Conservation (phyloP, 1,139 yeast species). For the Magnusiomyces suaveolens region DNA sequence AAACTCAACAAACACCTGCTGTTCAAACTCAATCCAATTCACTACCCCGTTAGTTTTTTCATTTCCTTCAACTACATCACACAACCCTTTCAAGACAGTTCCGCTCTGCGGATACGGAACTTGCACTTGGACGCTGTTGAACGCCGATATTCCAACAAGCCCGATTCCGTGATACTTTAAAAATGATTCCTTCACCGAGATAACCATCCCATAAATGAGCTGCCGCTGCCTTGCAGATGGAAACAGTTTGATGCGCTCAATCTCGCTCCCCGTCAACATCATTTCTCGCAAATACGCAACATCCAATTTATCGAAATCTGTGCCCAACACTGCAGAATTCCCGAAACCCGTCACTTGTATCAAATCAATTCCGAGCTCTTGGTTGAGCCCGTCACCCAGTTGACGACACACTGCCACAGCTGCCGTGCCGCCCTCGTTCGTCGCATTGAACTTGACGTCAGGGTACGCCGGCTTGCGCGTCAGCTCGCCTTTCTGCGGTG, state of each 20-base stretch:
- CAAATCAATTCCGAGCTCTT: conserved; percentile 2
- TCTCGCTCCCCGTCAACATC: not conserved
- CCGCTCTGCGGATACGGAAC: not conserved
- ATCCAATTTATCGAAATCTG: conserved; percentile 2
- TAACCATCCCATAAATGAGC: conserved; percentile 1
- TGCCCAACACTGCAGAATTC: not conserved
- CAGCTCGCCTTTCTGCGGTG: not conserved
- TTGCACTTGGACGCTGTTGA: not conserved
- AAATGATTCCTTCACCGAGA: conserved; percentile 11
- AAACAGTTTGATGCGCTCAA: not conserved
- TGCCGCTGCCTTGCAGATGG: not conserved
- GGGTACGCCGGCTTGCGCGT: not conserved
- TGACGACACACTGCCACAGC: not conserved
- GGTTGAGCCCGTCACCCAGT: not conserved
- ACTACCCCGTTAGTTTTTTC: not conserved
- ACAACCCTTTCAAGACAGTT: not conserved
- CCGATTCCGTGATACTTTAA: conserved; percentile 5
- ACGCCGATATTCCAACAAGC: not conserved
- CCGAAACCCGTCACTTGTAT: not conserved
- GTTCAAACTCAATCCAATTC: not conserved
- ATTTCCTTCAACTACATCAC: not conserved
- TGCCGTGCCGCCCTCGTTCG: conserved; percentile 2
- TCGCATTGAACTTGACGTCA: not conserved
- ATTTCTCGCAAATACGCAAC: not conserved
- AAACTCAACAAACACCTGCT: not conserved